phyloP scores from a whole-genome alignment of 1,284 basidiomycete genomes.

The Rhodotorula sp. region DNA sequence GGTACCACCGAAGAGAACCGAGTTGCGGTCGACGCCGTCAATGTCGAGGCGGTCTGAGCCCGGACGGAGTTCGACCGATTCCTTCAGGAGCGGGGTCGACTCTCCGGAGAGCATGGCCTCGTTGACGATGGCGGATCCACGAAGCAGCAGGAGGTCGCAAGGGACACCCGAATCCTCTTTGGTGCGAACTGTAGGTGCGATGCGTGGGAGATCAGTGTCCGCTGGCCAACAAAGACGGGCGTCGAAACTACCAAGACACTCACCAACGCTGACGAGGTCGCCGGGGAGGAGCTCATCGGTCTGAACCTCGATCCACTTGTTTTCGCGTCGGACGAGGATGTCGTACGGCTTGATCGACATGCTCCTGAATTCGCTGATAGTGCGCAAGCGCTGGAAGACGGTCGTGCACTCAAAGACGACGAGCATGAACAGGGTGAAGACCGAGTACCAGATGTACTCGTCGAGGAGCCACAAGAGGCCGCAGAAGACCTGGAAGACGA shows the following conservation, averaged over 20 bases:
- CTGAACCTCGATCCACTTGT: constrained; percentile 73
- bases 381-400: constrained; percentile 89
- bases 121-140: constrained; percentile 89
- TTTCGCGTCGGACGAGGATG: constrained; percentile 74
- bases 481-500: constrained; percentile 94
- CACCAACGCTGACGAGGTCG: constrained; percentile 74
- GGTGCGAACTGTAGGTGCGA: constrained; percentile 58
- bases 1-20: constrained; percentile 88
- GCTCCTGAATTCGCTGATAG: constrained; percentile 87
- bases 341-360: constrained; percentile 89
- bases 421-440: constrained; percentile 96
- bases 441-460: constrained; percentile 88
- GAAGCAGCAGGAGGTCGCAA: constrained; percentile 81
- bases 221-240: not conserved
- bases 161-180: constrained; percentile 81
- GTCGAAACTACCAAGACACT: constrained; percentile 2
- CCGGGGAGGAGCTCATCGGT: constrained; percentile 84
- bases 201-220: no score
- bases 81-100: constrained; percentile 90
- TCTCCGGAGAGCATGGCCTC: constrained; percentile 97
- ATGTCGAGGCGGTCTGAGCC: constrained; percentile 71
- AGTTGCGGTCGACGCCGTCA: constrained; percentile 78
- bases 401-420: constrained; percentile 95
- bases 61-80: constrained; percentile 82
- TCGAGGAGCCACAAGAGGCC: constrained; percentile 93